Evolutionary conservation across 208 protist species (phyloP).

Genomic region (Giardia duodenalis): DNA sequence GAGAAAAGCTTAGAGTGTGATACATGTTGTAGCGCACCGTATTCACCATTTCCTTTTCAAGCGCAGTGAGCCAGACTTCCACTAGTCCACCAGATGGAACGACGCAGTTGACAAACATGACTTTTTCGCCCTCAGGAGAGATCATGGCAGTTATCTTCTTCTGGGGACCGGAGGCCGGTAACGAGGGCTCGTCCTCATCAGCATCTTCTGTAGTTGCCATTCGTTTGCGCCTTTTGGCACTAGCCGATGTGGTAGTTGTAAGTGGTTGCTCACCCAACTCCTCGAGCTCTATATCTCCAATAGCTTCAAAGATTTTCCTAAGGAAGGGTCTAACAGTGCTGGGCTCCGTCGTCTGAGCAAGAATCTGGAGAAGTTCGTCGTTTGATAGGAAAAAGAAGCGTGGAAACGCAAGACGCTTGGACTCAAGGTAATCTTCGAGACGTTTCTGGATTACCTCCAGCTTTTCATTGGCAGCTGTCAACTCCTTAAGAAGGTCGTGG

Average conservation of each 20-base stretch:
- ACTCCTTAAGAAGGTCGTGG: slow-evolving; percentile 29
- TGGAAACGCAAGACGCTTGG: slow-evolving; percentile 59
- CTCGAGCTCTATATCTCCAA: slow-evolving; percentile 50
- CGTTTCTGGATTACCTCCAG: slow-evolving; percentile 80
- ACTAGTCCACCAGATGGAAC: slow-evolving; percentile 34
- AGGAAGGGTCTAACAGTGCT: slow-evolving; percentile 78
- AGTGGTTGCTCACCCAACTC: slow-evolving; percentile 31
- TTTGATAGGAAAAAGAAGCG: slow-evolving; percentile 87
- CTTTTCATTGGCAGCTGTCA: slow-evolving; percentile 50
- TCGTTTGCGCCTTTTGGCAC: background rate
- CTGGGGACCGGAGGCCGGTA: too few species aligned
- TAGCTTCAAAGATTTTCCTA: slow-evolving; percentile 81
- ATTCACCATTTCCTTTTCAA: slow-evolving; percentile 75
- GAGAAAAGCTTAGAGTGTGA: slow-evolving; percentile 55
- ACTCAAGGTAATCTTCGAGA: slow-evolving; percentile 67
- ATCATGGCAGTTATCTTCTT: slow-evolving; percentile 33
- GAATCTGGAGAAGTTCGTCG: slow-evolving; percentile 86
- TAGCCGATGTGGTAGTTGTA: background rate
- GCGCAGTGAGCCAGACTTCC: slow-evolving; percentile 74
- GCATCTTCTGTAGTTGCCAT: background rate
- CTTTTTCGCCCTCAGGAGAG: slow-evolving; percentile 40
- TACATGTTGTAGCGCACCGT: slow-evolving; percentile 65
- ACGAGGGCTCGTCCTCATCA: background rate
- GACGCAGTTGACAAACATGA: slow-evolving; percentile 26
- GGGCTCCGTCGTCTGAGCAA: slow-evolving; percentile 82